These are phyloP conservation scores for Xylaria sp. DNA, from an alignment of 2,329 filamentous ascomycete genomes.

Conservation along the genomic window DNA sequence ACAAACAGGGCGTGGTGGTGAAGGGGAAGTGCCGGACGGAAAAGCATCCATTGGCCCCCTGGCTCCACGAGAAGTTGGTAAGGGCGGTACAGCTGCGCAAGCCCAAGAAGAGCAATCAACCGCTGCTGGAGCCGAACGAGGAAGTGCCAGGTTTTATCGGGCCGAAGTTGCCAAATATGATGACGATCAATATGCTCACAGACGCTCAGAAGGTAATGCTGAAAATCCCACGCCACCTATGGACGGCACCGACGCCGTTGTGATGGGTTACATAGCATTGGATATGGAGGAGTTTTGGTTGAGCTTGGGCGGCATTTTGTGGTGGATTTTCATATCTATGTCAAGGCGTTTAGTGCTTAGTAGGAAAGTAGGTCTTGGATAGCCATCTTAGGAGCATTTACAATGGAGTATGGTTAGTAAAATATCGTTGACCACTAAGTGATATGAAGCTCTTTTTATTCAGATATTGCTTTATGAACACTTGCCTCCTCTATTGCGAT, in stretches of 20 bases:
- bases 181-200: neutral
- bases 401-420: conserved; percentile 8
- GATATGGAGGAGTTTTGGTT: neutral
- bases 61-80: conserved; percentile 39
- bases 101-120: neutral
- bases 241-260: neutral
- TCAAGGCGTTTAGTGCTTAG: neutral
- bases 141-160: neutral
- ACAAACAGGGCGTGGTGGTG: no score
- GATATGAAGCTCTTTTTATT: neutral
- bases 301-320: neutral
- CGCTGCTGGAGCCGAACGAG: neutral
- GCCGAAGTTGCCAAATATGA: neutral
- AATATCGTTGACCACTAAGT: neutral
- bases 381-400: conserved; percentile 19
- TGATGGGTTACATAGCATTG: neutral
- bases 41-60: conserved; percentile 38
- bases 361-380: neutral
- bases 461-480: neutral
- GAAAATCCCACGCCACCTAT: neutral
- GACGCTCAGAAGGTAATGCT: neutral
- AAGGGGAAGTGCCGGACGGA: conserved; percentile 45
- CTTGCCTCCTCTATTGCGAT: neutral
- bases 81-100: conserved; percentile 42
- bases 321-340: neutral